Percentiles rank a stretch among this genome's conserved stretches.
These are phyloP conservation scores for Microthlaspi erraticum DNA, from an alignment of 345 rosid species.

Conservation along the genomic window DNA sequence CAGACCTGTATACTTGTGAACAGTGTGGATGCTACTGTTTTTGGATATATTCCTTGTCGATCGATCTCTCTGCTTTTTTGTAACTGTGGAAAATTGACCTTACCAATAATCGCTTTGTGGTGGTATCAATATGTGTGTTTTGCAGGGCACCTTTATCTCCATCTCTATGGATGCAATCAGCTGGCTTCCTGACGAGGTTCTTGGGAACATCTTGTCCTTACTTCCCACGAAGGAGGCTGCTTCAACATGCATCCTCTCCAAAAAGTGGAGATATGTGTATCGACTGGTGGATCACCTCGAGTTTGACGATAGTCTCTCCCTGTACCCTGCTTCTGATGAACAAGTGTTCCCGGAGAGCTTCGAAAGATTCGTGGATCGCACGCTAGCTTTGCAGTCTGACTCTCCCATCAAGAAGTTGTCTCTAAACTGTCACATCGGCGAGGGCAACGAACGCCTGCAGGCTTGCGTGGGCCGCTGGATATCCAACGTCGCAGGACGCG, in stretches of 20 bases:
- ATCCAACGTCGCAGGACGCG: not conserved
- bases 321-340: too few relatives aligned
- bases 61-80: too few relatives aligned
- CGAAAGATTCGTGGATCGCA: not conserved
- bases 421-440: not conserved
- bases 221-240: not conserved
- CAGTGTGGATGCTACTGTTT: too few relatives aligned
- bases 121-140: too few relatives aligned
- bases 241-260: not conserved
- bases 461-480: not conserved
- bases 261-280: not conserved
- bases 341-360: not conserved
- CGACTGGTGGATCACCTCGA: not conserved
- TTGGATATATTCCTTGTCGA: too few relatives aligned
- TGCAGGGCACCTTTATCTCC: too few relatives aligned
- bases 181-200: not conserved
- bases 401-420: conserved; percentile 3
- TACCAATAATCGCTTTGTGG: too few relatives aligned
- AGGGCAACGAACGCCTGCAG: not conserved
- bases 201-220: not conserved
- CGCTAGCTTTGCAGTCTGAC: not conserved
- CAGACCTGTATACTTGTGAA: too few relatives aligned
- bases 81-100: too few relatives aligned
- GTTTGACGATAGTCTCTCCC: too few relatives aligned
- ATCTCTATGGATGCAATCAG: conserved; percentile 15